Conservation (phyloP, 441 rosid genomes). For the Codiaeum variegatum region DNA sequence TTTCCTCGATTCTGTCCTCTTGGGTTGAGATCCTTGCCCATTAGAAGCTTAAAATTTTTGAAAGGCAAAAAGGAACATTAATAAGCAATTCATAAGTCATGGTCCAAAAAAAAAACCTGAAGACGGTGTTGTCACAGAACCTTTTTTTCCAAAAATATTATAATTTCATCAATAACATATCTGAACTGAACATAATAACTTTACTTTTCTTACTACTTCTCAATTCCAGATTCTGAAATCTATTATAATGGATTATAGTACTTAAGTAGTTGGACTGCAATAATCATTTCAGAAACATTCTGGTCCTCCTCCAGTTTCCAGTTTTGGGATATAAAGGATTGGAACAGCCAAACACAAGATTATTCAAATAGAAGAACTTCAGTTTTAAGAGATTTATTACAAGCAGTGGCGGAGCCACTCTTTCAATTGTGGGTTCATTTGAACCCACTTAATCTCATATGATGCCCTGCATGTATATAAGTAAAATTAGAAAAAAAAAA, state of each 20-base stretch:
- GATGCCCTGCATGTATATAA: no score
- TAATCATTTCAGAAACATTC: conserved; percentile 8
- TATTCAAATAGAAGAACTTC: not conserved
- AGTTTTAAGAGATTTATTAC: not conserved
- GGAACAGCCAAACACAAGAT: not conserved
- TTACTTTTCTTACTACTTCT: not conserved
- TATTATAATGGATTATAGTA: conserved; percentile 7
- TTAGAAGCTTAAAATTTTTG: conserved; percentile 43
- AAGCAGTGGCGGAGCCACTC: no score
- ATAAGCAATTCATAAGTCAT: not conserved
- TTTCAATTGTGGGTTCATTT: no score
- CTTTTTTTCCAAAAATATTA: not conserved
- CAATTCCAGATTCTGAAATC: conserved; percentile 4
- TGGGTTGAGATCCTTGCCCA: conserved; percentile 68
- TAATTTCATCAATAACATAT: not conserved
- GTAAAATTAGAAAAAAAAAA: no score
- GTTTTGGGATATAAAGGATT: not conserved
- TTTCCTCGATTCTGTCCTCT: conserved; percentile 43
- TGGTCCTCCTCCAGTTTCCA: not conserved
- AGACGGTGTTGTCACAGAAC: not conserved
- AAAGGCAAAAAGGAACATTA: conserved; percentile 7
- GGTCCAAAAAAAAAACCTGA: not conserved
- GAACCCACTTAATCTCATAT: no score
- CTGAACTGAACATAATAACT: not conserved
- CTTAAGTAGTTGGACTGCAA: not conserved